A percentile compares a stretch with the other conserved stretches of the same genome.
These are phyloP conservation scores for Ascoidea asiatica DNA, from an alignment of 805 yeast species.

Conservation along the genomic window DNA sequence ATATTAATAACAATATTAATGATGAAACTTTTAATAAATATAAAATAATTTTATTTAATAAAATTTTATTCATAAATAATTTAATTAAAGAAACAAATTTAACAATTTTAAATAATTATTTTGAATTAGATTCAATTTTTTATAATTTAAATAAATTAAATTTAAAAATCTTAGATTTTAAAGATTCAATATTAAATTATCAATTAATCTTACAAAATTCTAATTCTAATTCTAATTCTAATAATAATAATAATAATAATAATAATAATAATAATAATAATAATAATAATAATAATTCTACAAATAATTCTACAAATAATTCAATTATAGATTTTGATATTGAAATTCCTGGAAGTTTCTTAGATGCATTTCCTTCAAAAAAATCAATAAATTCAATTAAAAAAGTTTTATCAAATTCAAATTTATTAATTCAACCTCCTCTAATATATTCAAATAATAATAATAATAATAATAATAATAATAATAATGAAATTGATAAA, in stretches of 20 bases:
- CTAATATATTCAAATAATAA: too few species aligned
- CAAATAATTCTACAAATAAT: background rate
- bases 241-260: too few species aligned
- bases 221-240: background rate
- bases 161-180: background rate
- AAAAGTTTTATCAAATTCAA: background rate
- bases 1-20: too few species aligned
- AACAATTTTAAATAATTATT: too few species aligned
- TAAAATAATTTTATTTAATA: too few species aligned
- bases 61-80: too few species aligned
- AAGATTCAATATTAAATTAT: background rate
- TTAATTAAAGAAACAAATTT: background rate
- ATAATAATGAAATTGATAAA: background rate
- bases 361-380: background rate
- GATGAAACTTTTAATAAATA: background rate
- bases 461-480: too few species aligned
- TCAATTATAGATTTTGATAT: background rate
- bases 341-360: background rate
- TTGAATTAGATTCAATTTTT: background rate
- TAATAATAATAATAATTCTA: too few species aligned
- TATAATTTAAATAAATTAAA: too few species aligned
- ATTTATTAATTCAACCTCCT: too few species aligned
- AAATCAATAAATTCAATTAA: background rate
- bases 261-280: too few species aligned
- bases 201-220: too few species aligned